Percentiles rank a stretch among this genome's conserved stretches.
These are phyloP conservation scores for Petunia axillaris DNA, from an alignment of 257 asterid genomes.

Conservation along the genomic window DNA sequence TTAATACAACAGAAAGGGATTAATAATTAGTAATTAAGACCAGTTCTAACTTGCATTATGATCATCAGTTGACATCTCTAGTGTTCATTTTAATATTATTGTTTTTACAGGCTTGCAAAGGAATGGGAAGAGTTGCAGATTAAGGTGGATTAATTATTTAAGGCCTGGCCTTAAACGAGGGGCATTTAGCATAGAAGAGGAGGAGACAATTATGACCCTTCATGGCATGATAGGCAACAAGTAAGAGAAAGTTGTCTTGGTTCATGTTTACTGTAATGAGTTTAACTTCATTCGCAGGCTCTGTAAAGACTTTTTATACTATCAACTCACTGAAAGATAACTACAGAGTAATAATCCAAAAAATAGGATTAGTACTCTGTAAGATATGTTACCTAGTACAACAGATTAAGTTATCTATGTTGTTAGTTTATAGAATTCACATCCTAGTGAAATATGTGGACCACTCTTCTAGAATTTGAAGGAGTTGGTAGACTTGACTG, in stretches of 20 bases:
- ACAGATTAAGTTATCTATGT: no score
- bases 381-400: no score
- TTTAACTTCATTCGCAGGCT: no score
- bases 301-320: background rate
- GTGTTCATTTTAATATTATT: background rate
- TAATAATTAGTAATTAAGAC: conserved; percentile 10
- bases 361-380: no score
- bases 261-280: background rate
- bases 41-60: background rate
- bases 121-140: conserved; percentile 86
- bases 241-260: conserved; percentile 43
- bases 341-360: no score
- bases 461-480: background rate
- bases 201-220: conserved; percentile 58
- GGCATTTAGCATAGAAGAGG: conserved; percentile 58
- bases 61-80: background rate
- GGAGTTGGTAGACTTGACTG: background rate
- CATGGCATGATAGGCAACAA: conserved; percentile 82
- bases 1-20: conserved; percentile 5
- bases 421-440: no score
- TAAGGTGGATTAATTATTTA: conserved; percentile 84
- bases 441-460: no score
- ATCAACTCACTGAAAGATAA: no score
- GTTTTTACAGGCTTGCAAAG: conserved; percentile 64
- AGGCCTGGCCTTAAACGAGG: conserved; percentile 84